These are phyloP conservation scores for Pythium volutum DNA, from an alignment of 352 stramenopile genomes.

Conservation along the genomic window DNA sequence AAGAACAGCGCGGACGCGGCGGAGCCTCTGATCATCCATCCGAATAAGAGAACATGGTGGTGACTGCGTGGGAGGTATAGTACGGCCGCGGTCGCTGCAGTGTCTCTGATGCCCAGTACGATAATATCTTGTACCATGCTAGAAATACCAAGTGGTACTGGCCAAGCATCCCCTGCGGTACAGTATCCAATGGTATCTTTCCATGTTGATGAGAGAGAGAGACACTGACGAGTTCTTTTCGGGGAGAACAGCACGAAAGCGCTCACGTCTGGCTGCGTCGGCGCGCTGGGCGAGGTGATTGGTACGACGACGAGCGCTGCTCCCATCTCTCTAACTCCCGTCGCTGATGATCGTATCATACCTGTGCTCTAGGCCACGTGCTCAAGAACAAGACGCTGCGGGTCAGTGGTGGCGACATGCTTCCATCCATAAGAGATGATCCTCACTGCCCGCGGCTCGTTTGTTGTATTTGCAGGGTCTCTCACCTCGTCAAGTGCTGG, in stretches of 20 bases:
- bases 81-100: background rate
- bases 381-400: constrained; percentile 68
- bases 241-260: constrained; percentile 49
- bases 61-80: constrained; percentile 24
- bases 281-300: constrained; percentile 62
- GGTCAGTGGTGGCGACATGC: constrained; percentile 28
- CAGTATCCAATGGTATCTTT: no score
- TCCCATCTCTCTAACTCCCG: background rate
- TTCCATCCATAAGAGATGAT: no score
- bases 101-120: background rate
- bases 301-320: constrained; percentile 28
- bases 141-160: constrained; percentile 64
- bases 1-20: background rate
- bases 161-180: constrained; percentile 52
- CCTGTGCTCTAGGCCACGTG: constrained; percentile 37
- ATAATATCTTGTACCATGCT: background rate
- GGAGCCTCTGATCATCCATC: background rate
- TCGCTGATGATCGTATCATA: background rate
- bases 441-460: no score
- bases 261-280: constrained; percentile 56
- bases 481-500: constrained; percentile 59
- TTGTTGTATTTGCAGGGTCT: constrained; percentile 42
- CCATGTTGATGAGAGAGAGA: no score
- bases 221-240: background rate
- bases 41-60: constrained; percentile 8